These are phyloP conservation scores for Pseudozyma sp. DNA, from an alignment of 1,284 basidiomycete genomes.

Conservation along the genomic window DNA sequence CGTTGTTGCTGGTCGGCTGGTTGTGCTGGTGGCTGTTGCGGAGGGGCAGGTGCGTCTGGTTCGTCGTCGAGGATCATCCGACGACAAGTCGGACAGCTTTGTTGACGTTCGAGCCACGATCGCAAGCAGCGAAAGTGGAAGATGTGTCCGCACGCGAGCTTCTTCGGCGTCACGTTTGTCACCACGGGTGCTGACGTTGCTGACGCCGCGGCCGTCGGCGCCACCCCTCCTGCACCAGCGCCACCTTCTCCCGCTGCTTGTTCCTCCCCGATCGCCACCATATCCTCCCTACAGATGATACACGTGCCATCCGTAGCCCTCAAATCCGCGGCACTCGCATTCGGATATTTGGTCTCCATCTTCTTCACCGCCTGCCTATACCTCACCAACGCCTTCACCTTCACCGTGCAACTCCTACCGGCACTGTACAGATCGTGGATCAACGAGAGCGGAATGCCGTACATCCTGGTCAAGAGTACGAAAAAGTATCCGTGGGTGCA, in stretches of 20 bases:
- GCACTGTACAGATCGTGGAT: conserved; percentile 96
- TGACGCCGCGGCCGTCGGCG: background rate
- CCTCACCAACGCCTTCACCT: conserved; percentile 85
- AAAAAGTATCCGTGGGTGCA: conserved; percentile 86
- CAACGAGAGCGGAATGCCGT: conserved; percentile 96
- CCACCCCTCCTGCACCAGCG: background rate
- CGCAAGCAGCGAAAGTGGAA: conserved; percentile 98
- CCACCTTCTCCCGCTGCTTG: background rate
- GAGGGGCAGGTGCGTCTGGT: conserved; percentile 35
- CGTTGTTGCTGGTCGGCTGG: background rate
- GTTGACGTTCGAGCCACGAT: conserved; percentile 96
- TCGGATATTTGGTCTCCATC: conserved; percentile 95
- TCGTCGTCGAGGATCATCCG: conserved; percentile 80
- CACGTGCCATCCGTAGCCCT: conserved; percentile 88
- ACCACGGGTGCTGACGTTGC: conserved; percentile 4
- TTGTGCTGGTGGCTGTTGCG: conserved; percentile 10
- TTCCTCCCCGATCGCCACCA: conserved; percentile 70
- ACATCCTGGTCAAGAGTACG: conserved; percentile 90
- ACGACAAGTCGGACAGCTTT: conserved; percentile 92
- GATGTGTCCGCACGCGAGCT: conserved; percentile 93
- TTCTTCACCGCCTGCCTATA: conserved; percentile 94
- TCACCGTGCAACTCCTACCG: conserved; percentile 86
- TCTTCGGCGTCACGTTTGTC: conserved; percentile 90
- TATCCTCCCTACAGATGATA: conserved; percentile 99
- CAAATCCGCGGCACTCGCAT: conserved; percentile 89